Evolutionary conservation across 352 stramenopile species (phyloP), one percentile per base, ranked within the genome.

Genomic region (Phytophthora cactorum): DNA sequence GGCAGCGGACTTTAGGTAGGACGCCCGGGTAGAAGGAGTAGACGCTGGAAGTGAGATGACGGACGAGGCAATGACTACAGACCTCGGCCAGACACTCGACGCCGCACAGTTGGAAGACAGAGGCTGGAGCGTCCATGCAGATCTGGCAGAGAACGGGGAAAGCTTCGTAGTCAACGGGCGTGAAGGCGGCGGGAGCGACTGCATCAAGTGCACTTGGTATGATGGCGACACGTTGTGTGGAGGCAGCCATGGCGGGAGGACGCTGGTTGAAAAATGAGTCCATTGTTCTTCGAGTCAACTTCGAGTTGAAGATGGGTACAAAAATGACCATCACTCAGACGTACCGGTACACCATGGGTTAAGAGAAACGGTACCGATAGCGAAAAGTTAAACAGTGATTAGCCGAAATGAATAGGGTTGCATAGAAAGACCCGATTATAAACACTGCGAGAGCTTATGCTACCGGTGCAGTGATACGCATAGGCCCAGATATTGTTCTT

Each of bases 1-100:
- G 81, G 22, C 81, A 90, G n/a, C 79, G 79, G 46, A 90, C 77
- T 72, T 88, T 88, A n/a, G 81, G 81, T 27, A 90, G 58, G 34
- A 88, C 75, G 8, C 81, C 81, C 0, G 79, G 70, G 70, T 90
- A 90, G 61, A 76, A 88, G 60, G 77, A 76, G 63, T 88, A 88
- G 32, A 88, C 71, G 59, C 61, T 84, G 44, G 77, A 77, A 8
- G 71, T 78, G 29, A 90, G 41, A 55, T 86, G 72, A 55, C 79
- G 77, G 64, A 88, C 75, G 46, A 90, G 58, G 55, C 81, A 90
- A 12, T 45, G 17, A n/a, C 51, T 31, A 38, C 81, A 90, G 6
- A 86, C 39, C 32, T 86, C 67, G 7, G 70, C 77, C 15, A 81
- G 49, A 44, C 81, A 90, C 4, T 72, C 25, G 9, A 50, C 50